Conservation (phyloP, 805 yeast species). For the Candida golubevii region DNA sequence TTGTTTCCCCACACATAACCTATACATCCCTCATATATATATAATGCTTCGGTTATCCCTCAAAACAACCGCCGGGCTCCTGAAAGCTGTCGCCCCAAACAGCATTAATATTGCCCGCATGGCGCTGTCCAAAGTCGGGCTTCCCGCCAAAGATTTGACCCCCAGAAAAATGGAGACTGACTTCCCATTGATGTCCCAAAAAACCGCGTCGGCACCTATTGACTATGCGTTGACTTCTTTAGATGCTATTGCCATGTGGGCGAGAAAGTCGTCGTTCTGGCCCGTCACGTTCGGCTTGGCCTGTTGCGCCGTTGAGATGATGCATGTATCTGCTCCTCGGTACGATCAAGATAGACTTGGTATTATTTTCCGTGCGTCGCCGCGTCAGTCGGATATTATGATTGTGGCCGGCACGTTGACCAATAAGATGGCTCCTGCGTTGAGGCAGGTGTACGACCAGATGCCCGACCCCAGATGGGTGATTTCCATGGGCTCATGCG, state of each 20-base stretch:
- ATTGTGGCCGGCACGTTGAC: constrained; percentile 90
- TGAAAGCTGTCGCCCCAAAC: too few relatives aligned
- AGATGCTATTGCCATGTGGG: constrained; percentile 86
- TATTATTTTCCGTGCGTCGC: constrained; percentile 89
- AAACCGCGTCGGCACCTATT: constrained; percentile 49
- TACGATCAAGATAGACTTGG: constrained; percentile 91
- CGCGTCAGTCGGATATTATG: constrained; percentile 89
- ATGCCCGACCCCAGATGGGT: constrained; percentile 96
- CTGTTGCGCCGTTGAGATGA: constrained; percentile 93
- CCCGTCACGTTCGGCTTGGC: constrained; percentile 90
- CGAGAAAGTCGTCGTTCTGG: constrained; percentile 88
- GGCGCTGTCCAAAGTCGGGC: constrained; percentile 18
- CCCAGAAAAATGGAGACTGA: constrained; percentile 58
- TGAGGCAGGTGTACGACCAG: constrained; percentile 89
- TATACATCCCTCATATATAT: neutral
- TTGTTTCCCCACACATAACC: constrained; percentile 1
- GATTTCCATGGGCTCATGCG: constrained; percentile 90
- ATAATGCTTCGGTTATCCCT: constrained; percentile 22
- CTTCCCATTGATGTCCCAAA: constrained; percentile 65
- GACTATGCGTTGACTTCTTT: constrained; percentile 81
- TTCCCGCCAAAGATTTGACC: constrained; percentile 41
- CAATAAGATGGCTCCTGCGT: constrained; percentile 90
- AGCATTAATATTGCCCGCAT: constrained; percentile 15
- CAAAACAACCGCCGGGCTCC: constrained; percentile 22
- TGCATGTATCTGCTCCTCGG: constrained; percentile 88